Evolutionary conservation across 805 yeast genomes (phyloP).

Genomic region (Sugiyamaella chiloensis): DNA sequence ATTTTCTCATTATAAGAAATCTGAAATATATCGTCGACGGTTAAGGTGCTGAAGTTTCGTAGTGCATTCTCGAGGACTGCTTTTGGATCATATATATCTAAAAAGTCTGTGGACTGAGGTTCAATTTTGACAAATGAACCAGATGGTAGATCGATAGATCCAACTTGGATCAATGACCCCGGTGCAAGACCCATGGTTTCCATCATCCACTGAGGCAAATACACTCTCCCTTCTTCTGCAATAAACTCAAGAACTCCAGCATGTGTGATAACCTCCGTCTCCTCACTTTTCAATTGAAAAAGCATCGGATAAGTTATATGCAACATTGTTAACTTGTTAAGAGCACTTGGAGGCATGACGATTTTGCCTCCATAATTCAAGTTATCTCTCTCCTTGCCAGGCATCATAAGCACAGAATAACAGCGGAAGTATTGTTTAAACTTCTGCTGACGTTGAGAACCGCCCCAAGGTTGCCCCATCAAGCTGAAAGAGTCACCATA

Average conservation of each 20-base stretch:
- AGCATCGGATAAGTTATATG: slow-evolving; percentile 96
- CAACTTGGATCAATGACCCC: slow-evolving; percentile 74
- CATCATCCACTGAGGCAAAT: slow-evolving; percentile 97
- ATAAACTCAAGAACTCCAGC: slow-evolving; percentile 95
- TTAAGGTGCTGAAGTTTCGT: slow-evolving; percentile 83
- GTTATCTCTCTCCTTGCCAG: slow-evolving; percentile 59
- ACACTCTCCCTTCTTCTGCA: slow-evolving; percentile 95
- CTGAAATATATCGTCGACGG: slow-evolving; percentile 80
- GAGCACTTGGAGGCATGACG: slow-evolving; percentile 88
- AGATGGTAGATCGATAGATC: slow-evolving; percentile 70
- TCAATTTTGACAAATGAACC: slow-evolving; percentile 90
- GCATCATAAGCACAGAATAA: slow-evolving; percentile 89
- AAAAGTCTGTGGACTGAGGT: slow-evolving; percentile 90
- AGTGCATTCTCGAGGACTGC: slow-evolving; percentile 93
- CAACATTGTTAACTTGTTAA: slow-evolving; percentile 79
- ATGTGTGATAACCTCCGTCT: slow-evolving; percentile 59
- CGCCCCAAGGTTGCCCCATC: slow-evolving; percentile 1
- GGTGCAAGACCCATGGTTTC: slow-evolving; percentile 65
- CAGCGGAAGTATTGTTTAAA: slow-evolving; percentile 90
- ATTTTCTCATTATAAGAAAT: slow-evolving; percentile 75
- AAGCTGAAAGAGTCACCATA: neutral
- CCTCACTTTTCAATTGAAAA: slow-evolving; percentile 73
- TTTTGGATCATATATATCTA: slow-evolving; percentile 92
- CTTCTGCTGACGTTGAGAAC: slow-evolving; percentile 27
- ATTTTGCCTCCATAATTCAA: slow-evolving; percentile 95